Conservation (phyloP, 768 basidiomycete species). For the Lactifluus hygrophoroides region DNA sequence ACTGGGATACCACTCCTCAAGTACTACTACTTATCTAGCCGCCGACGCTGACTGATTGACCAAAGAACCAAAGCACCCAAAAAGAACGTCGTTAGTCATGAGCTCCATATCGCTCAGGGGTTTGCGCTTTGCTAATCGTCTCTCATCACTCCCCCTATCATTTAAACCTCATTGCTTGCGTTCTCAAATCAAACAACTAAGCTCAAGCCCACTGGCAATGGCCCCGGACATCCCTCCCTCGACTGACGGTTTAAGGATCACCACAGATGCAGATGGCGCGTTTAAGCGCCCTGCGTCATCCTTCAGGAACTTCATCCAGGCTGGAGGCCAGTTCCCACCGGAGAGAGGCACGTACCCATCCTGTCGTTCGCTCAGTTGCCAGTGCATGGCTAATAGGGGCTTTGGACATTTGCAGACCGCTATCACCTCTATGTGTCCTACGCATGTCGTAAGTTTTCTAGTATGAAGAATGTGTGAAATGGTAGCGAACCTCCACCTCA, state of each 20-base stretch:
- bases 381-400: neutral
- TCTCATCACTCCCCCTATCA: neutral
- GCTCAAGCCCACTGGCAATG: neutral
- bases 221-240: slow-evolving; percentile 29
- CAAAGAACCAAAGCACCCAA: no score
- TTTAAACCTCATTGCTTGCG: neutral
- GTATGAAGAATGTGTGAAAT: neutral
- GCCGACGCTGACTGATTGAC: neutral
- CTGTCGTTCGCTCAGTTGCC: neutral
- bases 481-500: slow-evolving; percentile 24
- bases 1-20: no score
- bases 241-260: slow-evolving; percentile 48
- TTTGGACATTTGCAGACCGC: slow-evolving; percentile 45
- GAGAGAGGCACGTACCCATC: slow-evolving; percentile 53
- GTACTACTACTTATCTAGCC: neutral
- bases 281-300: slow-evolving; percentile 50
- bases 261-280: slow-evolving; percentile 49
- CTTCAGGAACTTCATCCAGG: slow-evolving; percentile 49
- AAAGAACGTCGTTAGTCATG: neutral
- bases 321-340: slow-evolving; percentile 56
- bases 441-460: slow-evolving; percentile 61
- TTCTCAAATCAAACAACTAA: neutral
- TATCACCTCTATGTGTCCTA: slow-evolving; percentile 89
- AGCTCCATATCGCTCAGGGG: neutral
- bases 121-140: neutral